Evolutionary conservation across 179 eudicot genomes (phyloP).

Genomic region (Drosera spatulata): DNA sequence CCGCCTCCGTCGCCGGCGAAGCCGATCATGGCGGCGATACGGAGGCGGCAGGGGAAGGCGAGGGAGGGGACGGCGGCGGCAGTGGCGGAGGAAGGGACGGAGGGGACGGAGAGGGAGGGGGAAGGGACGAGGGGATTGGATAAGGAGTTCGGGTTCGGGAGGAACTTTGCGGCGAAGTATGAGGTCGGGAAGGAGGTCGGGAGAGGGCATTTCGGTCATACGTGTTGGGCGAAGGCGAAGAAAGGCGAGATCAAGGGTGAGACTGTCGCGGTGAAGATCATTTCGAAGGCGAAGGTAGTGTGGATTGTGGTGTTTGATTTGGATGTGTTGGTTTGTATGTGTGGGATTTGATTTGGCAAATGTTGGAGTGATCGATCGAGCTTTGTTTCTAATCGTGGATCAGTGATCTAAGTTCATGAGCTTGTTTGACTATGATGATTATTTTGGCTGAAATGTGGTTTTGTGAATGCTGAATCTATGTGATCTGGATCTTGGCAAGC

Average conservation of each 20-base stretch:
- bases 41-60: constrained; percentile 29
- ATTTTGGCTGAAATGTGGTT: no score
- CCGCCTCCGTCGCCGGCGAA: constrained; percentile 51
- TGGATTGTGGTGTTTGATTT: no score
- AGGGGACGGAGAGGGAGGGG: constrained; percentile 1
- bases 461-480: no score
- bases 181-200: constrained; percentile 41
- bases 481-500: no score
- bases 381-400: no score
- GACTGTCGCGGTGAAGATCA: constrained; percentile 39
- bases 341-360: no score
- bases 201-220: constrained; percentile 47
- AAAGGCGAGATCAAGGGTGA: constrained; percentile 37
- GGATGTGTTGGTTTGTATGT: no score
- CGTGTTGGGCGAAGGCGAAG: constrained; percentile 30
- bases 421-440: no score
- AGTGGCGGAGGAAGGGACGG: constrained; percentile 14
- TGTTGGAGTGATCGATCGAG: no score
- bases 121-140: constrained; percentile 9
- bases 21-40: constrained; percentile 36
- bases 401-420: no score
- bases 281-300: constrained; percentile 33
- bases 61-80: constrained; percentile 32
- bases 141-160: constrained; percentile 35
- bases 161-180: constrained; percentile 36